Conservation (phyloP, 805 yeast species). For the Lipomyces lipofer region DNA sequence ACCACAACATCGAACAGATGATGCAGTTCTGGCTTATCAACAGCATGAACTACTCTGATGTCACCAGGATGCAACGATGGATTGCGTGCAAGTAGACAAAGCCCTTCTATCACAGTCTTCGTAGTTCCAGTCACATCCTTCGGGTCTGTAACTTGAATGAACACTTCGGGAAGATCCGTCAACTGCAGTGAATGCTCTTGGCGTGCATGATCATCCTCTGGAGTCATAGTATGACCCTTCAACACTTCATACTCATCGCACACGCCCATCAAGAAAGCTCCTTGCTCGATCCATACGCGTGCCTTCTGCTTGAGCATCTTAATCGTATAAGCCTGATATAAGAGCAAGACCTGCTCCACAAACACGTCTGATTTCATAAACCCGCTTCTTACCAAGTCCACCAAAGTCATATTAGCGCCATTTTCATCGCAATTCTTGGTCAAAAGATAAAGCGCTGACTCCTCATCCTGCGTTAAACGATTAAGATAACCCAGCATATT, state of each 20-base stretch:
- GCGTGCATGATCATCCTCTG: neutral
- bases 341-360: neutral
- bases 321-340: slow-evolving; percentile 1
- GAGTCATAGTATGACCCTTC: slow-evolving; percentile 3
- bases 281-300: slow-evolving; percentile 5
- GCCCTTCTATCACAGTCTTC: slow-evolving; percentile 7
- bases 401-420: neutral
- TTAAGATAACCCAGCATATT: slow-evolving; percentile 3
- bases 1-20: slow-evolving; percentile 13
- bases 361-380: slow-evolving; percentile 7
- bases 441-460: slow-evolving; percentile 1
- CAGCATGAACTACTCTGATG: slow-evolving; percentile 9
- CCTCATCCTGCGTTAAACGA: neutral
- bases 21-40: neutral
- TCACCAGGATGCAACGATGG: slow-evolving; percentile 20
- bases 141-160: slow-evolving; percentile 11
- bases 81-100: slow-evolving; percentile 11
- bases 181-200: neutral
- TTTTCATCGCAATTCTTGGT: neutral
- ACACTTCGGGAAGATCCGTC: slow-evolving; percentile 3
- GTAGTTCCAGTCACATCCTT: neutral
- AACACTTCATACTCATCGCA: slow-evolving; percentile 13
- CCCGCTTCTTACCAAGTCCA: neutral
- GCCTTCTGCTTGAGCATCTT: slow-evolving; percentile 9
- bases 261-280: slow-evolving; percentile 10